A percentile compares a stretch with the other conserved stretches of the same genome.
Conservation (phyloP, 1,139 yeast genomes). For the Scheffersomyces insectosa region DNA sequence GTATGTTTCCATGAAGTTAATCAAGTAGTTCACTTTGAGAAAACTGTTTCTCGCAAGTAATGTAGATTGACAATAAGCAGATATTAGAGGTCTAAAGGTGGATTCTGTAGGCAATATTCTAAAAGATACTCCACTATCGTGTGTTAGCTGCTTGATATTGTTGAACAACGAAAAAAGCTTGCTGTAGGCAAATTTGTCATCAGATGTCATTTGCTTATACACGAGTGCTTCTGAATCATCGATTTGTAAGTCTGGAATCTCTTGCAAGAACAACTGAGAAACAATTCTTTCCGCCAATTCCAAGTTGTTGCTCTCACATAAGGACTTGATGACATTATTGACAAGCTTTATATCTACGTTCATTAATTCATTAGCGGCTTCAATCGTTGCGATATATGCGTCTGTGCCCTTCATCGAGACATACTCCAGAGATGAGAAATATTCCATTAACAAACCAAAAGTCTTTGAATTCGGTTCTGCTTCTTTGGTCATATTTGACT, state of each 20-base stretch:
- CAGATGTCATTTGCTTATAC: constrained; percentile 20
- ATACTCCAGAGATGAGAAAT: neutral
- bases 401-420: neutral
- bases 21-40: constrained; percentile 13
- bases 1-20: constrained; percentile 17
- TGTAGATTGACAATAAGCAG: constrained; percentile 11
- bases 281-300: constrained; percentile 14
- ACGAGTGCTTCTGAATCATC: constrained; percentile 11
- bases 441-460: constrained; percentile 6
- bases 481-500: neutral
- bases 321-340: constrained; percentile 17
- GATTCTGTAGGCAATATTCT: constrained; percentile 24
- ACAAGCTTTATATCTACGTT: constrained; percentile 18
- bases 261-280: constrained; percentile 4
- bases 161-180: constrained; percentile 20
- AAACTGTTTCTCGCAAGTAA: constrained; percentile 4
- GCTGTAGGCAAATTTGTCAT: constrained; percentile 17
- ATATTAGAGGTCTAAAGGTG: constrained; percentile 27
- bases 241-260: constrained; percentile 2
- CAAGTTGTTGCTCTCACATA: constrained; percentile 10
- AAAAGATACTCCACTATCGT: constrained; percentile 8
- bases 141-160: constrained; percentile 27
- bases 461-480: constrained; percentile 5
- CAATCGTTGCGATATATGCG: neutral
- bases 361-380: constrained; percentile 1